Base-by-base conservation (phyloP, 192 early-diverging fungal genomes). In the Geosiphon pyriformis region DNA sequence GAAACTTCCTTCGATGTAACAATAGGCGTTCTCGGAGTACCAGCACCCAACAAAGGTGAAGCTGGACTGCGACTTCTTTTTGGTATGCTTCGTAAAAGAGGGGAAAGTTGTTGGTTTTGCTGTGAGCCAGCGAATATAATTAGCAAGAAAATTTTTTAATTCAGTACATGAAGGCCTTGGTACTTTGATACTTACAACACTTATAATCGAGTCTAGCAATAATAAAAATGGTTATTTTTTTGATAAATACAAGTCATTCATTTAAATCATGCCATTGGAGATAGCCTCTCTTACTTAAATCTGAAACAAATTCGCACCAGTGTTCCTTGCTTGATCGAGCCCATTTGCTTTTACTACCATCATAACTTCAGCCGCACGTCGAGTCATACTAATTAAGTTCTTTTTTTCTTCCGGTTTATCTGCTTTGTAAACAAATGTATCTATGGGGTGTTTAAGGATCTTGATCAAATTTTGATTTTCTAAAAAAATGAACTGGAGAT, bases 381-480 rank as follows among this genome's bases (percentile, higher is more conserved):
- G 85, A 46, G 83, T 68, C 33, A 80, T 80, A 27, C 76, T 69
- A 7, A 93, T 65, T 37, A 89, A 73, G 4, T 77, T 71, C 50
- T 80, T 75, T 70, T 93, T 93, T 47, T 91, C 90, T 33, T 91
- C 86, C 32, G 79, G 65, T 8, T 81, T 80, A 48, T 89, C 88
- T 10, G 78, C 72, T 51, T 85, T 79, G 70, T 82, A 95, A 53
- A 96, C 67, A 75, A 86, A 91, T 1, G 82, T 80, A 52, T 95
- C 92, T 2, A 61, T 50, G 1, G 90, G 87, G 64, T 91, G 85
- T n/a, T 88, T 86, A 33, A 94, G 77, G 8, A 95, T 84, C 70
- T 92, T 90, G 68, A 98, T 84, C 2, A 91, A 83, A 71, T 91
- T 89, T 31, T 80, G 82, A 1, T 91, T 60, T 23, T 94, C 92